Evolutionary conservation across 805 yeast genomes (phyloP).

Genomic region (Metschnikowia picachoensis): DNA sequence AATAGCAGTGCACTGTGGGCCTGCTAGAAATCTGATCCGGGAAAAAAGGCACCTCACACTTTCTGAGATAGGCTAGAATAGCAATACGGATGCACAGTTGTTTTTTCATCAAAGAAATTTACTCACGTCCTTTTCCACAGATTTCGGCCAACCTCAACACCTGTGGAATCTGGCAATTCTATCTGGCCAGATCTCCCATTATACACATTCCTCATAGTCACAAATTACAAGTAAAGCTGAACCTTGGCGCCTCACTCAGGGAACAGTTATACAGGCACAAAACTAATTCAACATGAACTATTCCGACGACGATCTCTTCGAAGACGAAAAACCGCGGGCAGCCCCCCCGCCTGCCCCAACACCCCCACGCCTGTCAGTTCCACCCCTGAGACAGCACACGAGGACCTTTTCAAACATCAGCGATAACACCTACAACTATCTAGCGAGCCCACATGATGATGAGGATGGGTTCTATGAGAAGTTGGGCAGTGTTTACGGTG

Average conservation of each 20-base stretch:
- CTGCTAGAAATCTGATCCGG: not conserved
- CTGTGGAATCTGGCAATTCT: too few relatives aligned
- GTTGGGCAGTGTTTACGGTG: slow-evolving; percentile 16
- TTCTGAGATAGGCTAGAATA: not conserved
- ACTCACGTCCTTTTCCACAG: too few relatives aligned
- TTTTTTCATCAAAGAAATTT: not conserved
- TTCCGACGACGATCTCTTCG: slow-evolving; percentile 19
- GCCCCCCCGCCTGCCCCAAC: not conserved
- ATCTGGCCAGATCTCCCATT: too few relatives aligned
- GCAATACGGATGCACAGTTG: not conserved
- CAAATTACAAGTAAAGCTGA: too few relatives aligned
- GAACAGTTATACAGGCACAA: too few relatives aligned
- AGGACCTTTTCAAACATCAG: slow-evolving; percentile 9
- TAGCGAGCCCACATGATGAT: slow-evolving; percentile 8
- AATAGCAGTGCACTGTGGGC: slow-evolving; percentile 2
- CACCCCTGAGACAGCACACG: slow-evolving; percentile 6
- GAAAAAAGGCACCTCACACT: not conserved
- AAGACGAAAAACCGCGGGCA: slow-evolving; percentile 11
- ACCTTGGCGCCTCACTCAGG: too few relatives aligned
- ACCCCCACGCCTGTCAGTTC: slow-evolving; percentile 1
- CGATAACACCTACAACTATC: slow-evolving; percentile 8
- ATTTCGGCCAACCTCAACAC: too few relatives aligned
- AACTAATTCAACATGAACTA: slow-evolving; percentile 3
- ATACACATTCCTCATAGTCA: too few relatives aligned
- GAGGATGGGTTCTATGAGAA: slow-evolving; percentile 18